Conservation (phyloP, 139 green algal species). For the Zygnema circumcarinatum region DNA sequence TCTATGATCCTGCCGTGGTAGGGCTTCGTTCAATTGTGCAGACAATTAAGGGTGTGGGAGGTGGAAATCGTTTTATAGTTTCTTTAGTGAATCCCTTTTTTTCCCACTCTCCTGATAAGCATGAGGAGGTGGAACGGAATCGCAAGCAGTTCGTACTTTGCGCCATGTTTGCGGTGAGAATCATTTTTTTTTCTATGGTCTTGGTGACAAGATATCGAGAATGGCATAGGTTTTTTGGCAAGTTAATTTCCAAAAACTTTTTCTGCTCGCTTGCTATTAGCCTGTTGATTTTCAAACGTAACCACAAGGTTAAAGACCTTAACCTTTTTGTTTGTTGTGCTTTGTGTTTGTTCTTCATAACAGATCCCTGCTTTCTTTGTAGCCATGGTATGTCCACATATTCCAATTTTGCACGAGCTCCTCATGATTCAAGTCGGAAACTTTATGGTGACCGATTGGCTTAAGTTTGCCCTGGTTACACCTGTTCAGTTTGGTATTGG, state of each 20-base stretch:
- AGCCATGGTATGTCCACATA: slow-evolving; percentile 83
- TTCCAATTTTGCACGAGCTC: slow-evolving; percentile 63
- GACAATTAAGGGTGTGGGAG: slow-evolving; percentile 66
- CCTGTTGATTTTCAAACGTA: too few relatives aligned
- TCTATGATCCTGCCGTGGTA: slow-evolving; percentile 69
- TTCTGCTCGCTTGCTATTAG: too few relatives aligned
- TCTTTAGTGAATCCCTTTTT: neutral
- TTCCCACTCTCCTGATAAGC: slow-evolving; percentile 23
- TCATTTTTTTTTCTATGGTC: neutral
- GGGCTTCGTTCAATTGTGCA: slow-evolving; percentile 78
- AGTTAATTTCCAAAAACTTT: slow-evolving; percentile 4
- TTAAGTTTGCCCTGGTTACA: slow-evolving; percentile 86
- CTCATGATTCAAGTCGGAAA: slow-evolving; percentile 66
- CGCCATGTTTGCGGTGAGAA: slow-evolving; percentile 20
- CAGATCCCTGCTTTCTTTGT: slow-evolving; percentile 69
- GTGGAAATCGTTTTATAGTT: slow-evolving; percentile 2
- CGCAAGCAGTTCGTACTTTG: slow-evolving; percentile 25
- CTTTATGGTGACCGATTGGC: slow-evolving; percentile 77
- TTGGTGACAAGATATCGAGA: neutral
- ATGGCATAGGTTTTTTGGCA: neutral
- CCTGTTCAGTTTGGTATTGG: slow-evolving; percentile 92
- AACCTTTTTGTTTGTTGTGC: too few relatives aligned
- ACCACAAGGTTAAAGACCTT: too few relatives aligned
- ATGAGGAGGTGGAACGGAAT: slow-evolving; percentile 4
- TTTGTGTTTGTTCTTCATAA: too few relatives aligned